Evolutionary conservation across 371 early-diverging fungal species (phyloP).

Genomic region (Agmasoma carcini): DNA sequence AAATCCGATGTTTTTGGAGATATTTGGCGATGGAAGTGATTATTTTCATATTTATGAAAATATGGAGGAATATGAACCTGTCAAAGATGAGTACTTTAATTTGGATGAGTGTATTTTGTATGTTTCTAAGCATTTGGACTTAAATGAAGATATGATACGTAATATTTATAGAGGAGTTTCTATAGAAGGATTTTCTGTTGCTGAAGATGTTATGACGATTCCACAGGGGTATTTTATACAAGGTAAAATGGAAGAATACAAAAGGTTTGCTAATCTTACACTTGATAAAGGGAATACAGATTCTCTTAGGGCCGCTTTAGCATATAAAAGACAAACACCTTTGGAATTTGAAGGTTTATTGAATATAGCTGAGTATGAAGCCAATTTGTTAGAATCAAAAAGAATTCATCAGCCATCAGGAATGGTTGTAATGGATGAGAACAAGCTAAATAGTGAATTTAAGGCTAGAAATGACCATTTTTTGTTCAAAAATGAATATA

Average conservation of each 20-base stretch:
- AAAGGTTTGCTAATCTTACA: background rate
- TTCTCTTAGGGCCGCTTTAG: background rate
- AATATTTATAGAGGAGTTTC: too few species aligned
- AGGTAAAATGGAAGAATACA: background rate
- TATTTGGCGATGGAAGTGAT: slow-evolving; percentile 43
- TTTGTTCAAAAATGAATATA: too few species aligned
- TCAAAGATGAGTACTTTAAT: too few species aligned
- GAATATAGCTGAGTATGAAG: background rate
- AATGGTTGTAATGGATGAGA: background rate
- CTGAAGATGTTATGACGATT: too few species aligned
- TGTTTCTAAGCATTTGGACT: too few species aligned
- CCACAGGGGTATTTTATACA: too few species aligned
- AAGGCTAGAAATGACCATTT: too few species aligned
- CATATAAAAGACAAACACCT: background rate
- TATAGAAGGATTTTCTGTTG: too few species aligned
- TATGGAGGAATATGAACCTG: background rate
- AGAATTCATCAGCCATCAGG: slow-evolving; percentile 1
- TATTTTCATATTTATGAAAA: slow-evolving; percentile 36
- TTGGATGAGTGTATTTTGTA: too few species aligned
- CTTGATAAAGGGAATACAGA: background rate
- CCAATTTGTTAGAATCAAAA: background rate
- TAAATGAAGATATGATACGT: too few species aligned
- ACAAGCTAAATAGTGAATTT: too few species aligned
- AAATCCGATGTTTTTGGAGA: slow-evolving; percentile 31
- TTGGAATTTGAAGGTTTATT: slow-evolving; percentile 1